Percentiles rank a stretch among this genome's conserved stretches.
Conservation (phyloP, 169 alveolate species). For the Eimeria falciformis region DNA sequence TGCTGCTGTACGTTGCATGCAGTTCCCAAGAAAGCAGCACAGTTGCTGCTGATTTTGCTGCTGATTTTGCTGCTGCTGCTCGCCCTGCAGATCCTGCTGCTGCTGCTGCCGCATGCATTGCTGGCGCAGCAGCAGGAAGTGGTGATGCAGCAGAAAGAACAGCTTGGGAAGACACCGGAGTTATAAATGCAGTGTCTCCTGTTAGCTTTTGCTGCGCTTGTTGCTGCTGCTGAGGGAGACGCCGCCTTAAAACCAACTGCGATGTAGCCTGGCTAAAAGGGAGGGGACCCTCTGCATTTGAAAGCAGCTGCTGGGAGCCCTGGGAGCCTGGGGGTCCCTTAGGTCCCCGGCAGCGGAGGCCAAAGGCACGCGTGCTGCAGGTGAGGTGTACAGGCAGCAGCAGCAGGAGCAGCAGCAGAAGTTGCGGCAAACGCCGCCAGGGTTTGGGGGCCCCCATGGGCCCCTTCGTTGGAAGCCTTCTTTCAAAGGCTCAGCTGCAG, state of each 20-base stretch:
- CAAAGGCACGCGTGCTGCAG: neutral
- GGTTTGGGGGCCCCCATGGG: neutral
- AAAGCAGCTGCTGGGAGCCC: neutral
- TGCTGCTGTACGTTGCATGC: neutral
- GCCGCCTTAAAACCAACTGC: neutral
- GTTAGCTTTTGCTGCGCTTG: neutral
- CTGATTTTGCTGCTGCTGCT: constrained; percentile 2
- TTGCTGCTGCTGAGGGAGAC: neutral
- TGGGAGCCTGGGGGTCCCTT: too few species aligned
- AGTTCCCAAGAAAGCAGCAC: too few species aligned
- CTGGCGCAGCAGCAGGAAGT: constrained; percentile 2
- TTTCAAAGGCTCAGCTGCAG: neutral
- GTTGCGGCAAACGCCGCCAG: neutral
- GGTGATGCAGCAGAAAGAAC: neutral
- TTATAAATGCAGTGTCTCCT: neutral
- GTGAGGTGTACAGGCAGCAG: neutral
- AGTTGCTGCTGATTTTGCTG: neutral
- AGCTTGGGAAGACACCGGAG: neutral
- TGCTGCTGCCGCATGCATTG: neutral
- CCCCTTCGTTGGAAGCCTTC: neutral
- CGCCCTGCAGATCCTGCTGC: neutral
- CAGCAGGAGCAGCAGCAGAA: too few species aligned
- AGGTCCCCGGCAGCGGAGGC: too few species aligned
- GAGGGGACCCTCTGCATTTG: neutral
- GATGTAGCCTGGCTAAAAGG: neutral